phyloP scores from a whole-genome alignment of 2,329 filamentous ascomycete species.

The Ilyonectria robusta region DNA sequence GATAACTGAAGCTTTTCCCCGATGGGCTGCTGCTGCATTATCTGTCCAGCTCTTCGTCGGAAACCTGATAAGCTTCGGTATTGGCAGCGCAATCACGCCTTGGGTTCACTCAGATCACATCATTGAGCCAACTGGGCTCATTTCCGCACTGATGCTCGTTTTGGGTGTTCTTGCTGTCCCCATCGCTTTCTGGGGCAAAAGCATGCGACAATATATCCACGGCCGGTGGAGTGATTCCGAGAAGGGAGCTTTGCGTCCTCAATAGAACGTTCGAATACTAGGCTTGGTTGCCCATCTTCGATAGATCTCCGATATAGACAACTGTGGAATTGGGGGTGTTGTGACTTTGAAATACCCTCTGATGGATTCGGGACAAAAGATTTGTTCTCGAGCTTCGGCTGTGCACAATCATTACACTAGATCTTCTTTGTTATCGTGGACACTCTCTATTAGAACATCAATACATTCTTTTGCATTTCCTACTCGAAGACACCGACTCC shows the following conservation, averaged over 20 bases:
- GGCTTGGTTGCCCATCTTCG: neutral
- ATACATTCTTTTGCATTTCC: no score
- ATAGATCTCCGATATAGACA: no score
- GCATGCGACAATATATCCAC: conserved; percentile 37
- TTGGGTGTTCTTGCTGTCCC: conserved; percentile 36
- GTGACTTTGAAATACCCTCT: no score
- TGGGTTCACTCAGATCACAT: conserved; percentile 13
- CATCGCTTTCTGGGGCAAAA: conserved; percentile 38
- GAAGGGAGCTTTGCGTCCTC: conserved; percentile 35
- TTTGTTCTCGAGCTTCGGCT: no score
- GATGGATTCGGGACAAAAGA: no score
- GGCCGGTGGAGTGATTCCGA: conserved; percentile 39
- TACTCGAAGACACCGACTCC: no score
- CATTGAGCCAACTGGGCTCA: conserved; percentile 28
- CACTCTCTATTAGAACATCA: no score
- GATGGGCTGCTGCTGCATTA: conserved; percentile 33
- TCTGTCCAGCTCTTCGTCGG: conserved; percentile 31
- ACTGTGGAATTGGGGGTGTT: no score
- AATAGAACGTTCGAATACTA: conserved; percentile 9
- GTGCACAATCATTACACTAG: no score
- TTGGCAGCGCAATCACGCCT: conserved; percentile 23
- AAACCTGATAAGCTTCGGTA: conserved; percentile 34
- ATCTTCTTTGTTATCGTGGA: no score
- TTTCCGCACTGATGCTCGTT: conserved; percentile 15
- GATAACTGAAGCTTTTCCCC: conserved; percentile 38